Base-by-base conservation (phyloP, 768 basidiomycete genomes). In the Phlebiopsis flavidoalba region DNA sequence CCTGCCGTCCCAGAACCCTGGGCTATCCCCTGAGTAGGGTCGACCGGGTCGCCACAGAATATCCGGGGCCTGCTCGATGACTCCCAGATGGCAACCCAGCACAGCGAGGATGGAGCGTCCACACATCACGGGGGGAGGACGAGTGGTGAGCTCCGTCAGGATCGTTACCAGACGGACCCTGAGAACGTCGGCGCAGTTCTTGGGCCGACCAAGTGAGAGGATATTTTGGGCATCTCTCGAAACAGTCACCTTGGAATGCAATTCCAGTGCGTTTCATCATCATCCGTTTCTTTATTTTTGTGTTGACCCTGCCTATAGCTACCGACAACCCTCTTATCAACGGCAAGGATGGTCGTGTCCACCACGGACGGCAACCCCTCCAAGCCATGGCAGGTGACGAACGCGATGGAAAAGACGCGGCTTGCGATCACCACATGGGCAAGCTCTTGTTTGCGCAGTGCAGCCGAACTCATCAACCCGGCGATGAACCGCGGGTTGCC, bases 301-400 rank as follows among this genome's bases (percentile, higher is more conserved):
- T 57, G 22, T 48, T 57, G 19, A 55, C 21, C 4, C 52, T 43
- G 8, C 26, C 61, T 62, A n/a, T 62, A 89, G 87, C 93, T 19
- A 95, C 93, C 4, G 93, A 95, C 69, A 95, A 95, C 69, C 93
- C 93, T 1, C 81, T 95, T 8, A 77, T 93, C 43, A 89, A 95
- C 62, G 79, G 79, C 46, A 79, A 85, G 65, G 82, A 81, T 5
- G 84, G 84, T 1, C 76, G 74, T 55, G 77, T 93, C 19, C 89
- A 93, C 70, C 82, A 93, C 59, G 93, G 91, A 33, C n/a, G 26
- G 26, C 93, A 93, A 15, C 94, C 94, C 71, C 95, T 95, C 83
- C 92, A 94, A 70, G 90, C 91, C 0, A 88, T 91, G 81, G 79
- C 90, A n/a, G 3, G 85, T 94, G 45, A 90, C 90, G 8, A 92